Evolutionary conservation across 2,329 filamentous ascomycete species (phyloP).

Genomic region (Huntiella savannae): DNA sequence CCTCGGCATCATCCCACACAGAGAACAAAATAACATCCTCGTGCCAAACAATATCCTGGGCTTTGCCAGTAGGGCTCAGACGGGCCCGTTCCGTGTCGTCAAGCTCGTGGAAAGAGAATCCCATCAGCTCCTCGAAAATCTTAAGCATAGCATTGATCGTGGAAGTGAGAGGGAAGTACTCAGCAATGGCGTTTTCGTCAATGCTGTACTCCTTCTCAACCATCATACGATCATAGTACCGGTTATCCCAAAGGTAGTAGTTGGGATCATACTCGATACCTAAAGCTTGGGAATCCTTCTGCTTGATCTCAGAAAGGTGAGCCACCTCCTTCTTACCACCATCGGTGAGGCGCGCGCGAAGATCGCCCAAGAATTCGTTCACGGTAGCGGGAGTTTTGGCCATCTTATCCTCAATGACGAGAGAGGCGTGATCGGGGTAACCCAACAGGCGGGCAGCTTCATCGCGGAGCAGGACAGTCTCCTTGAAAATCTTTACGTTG

Average conservation of each 20-base stretch:
- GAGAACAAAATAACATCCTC: slow-evolving; percentile 67
- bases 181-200: slow-evolving; percentile 60
- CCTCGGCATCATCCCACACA: slow-evolving; percentile 59
- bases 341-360: slow-evolving; percentile 45
- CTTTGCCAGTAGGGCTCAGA: slow-evolving; percentile 47
- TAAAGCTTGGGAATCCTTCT: slow-evolving; percentile 43
- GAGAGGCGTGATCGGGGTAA: slow-evolving; percentile 57
- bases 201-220: slow-evolving; percentile 64
- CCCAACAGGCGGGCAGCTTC: slow-evolving; percentile 60
- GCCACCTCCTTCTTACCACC: slow-evolving; percentile 53
- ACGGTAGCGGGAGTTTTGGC: slow-evolving; percentile 58
- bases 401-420: slow-evolving; percentile 71
- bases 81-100: slow-evolving; percentile 43
- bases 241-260: slow-evolving; percentile 69
- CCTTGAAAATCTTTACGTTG: slow-evolving; percentile 56
- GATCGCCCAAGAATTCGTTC: slow-evolving; percentile 51
- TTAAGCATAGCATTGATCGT: slow-evolving; percentile 62
- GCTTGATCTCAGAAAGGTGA: slow-evolving; percentile 56
- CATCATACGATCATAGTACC: slow-evolving; percentile 64
- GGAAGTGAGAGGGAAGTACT: slow-evolving; percentile 63
- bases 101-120: slow-evolving; percentile 58
- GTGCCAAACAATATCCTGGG: slow-evolving; percentile 61
- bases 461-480: slow-evolving; percentile 55
- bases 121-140: slow-evolving; percentile 71
- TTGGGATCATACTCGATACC: slow-evolving; percentile 40